Percentiles rank a stretch among this genome's conserved stretches.
phyloP scores from a whole-genome alignment of 768 basidiomycete genomes.

The Russula ochroleuca region DNA sequence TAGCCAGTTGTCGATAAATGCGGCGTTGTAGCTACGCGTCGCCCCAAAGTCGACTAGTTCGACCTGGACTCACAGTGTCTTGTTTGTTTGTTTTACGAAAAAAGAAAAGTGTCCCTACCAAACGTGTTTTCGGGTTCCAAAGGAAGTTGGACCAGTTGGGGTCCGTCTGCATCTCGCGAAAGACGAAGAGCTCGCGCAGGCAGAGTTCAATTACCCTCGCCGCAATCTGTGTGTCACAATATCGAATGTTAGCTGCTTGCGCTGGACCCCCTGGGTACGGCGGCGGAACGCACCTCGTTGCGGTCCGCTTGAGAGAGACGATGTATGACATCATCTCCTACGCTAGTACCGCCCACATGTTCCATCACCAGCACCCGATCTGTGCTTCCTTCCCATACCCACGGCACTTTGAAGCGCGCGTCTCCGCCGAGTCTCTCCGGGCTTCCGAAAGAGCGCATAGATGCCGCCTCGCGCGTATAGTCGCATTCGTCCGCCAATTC shows the following conservation, averaged over 20 bases:
- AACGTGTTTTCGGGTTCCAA: slow-evolving; percentile 64
- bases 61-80: slow-evolving; percentile 42
- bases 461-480: slow-evolving; percentile 78
- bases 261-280: background rate
- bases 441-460: slow-evolving; percentile 56
- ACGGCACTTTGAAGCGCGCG: slow-evolving; percentile 74
- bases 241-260: background rate
- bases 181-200: slow-evolving; percentile 84
- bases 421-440: slow-evolving; percentile 51
- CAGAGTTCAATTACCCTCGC: slow-evolving; percentile 78
- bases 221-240: slow-evolving; percentile 60
- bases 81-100: background rate
- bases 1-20: slow-evolving; percentile 88
- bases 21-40: slow-evolving; percentile 75
- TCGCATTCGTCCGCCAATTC: slow-evolving; percentile 93
- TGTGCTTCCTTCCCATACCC: slow-evolving; percentile 80
- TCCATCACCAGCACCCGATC: slow-evolving; percentile 88
- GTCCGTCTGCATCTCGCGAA: slow-evolving; percentile 95
- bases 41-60: slow-evolving; percentile 97
- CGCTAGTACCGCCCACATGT: slow-evolving; percentile 69
- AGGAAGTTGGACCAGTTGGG: slow-evolving; percentile 99
- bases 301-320: slow-evolving; percentile 60
- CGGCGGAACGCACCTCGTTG: slow-evolving; percentile 55
- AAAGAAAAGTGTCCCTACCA: slow-evolving; percentile 40
- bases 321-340: slow-evolving; percentile 59